phyloP scores from a whole-genome alignment of 2,329 filamentous ascomycete species.

The Zymoseptoria tritici region DNA sequence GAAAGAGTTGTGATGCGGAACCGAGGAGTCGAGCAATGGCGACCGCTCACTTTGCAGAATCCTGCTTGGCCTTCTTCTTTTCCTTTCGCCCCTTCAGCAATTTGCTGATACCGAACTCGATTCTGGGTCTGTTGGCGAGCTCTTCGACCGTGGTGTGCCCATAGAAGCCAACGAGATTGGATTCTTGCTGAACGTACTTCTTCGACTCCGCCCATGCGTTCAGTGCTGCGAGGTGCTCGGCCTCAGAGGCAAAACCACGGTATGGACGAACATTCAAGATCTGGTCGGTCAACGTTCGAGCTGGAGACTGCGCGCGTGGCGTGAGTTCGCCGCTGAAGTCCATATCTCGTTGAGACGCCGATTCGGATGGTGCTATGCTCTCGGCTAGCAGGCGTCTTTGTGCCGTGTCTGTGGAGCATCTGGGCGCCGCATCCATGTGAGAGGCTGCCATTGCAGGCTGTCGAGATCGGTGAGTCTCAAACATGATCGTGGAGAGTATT shows the following conservation, averaged over 20 bases:
- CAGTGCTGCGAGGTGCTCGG: conserved; percentile 23
- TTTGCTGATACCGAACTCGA: conserved; percentile 19
- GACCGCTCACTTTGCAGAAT: neutral
- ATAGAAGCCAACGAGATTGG: conserved; percentile 22
- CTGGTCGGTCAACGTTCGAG: neutral
- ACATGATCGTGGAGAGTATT: neutral
- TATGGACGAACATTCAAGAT: conserved; percentile 11
- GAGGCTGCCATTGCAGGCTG: neutral
- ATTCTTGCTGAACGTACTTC: conserved; percentile 21
- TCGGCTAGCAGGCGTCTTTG: conserved; percentile 16
- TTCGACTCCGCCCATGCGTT: conserved; percentile 26
- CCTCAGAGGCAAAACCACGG: conserved; percentile 24
- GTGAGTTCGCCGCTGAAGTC: conserved; percentile 40
- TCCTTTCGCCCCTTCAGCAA: conserved; percentile 17
- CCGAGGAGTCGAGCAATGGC: too few relatives aligned
- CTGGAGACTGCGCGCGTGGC: conserved; percentile 12
- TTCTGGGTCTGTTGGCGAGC: conserved; percentile 15
- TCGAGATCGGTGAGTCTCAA: neutral
- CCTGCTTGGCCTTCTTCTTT: conserved; percentile 9
- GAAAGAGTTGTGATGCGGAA: neutral
- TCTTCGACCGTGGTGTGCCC: conserved; percentile 24
- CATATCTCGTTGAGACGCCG: conserved; percentile 27
- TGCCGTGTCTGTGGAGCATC: conserved; percentile 32
- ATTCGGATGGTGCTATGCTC: conserved; percentile 10
- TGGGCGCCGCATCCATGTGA: conserved; percentile 31